phyloP scores from a whole-genome alignment of 306 rosid species.

The Quercus suber region DNA sequence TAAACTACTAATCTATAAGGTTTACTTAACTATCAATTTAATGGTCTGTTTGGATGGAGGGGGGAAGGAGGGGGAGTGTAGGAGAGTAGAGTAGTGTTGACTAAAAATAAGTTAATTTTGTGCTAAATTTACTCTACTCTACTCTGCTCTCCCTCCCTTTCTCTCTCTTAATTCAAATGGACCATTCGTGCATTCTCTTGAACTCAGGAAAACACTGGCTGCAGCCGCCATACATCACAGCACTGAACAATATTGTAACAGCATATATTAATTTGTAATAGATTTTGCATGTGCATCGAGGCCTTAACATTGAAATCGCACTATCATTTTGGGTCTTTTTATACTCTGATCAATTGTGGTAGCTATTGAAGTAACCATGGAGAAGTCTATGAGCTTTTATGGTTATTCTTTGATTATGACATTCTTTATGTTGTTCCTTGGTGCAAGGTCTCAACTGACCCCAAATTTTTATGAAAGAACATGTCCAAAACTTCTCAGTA shows the following conservation, averaged over 20 bases:
- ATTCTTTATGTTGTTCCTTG: slow-evolving; percentile 36
- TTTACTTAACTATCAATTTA: no score
- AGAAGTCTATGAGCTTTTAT: slow-evolving; percentile 12
- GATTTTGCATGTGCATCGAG: not conserved
- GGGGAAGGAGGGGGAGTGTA: no score
- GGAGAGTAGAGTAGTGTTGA: no score
- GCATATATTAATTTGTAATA: not conserved
- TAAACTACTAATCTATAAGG: not conserved
- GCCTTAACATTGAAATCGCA: not conserved
- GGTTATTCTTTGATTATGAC: slow-evolving; percentile 25
- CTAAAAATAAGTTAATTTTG: no score
- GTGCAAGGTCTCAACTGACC: slow-evolving; percentile 50
- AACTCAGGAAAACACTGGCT: no score
- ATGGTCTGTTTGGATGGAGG: no score
- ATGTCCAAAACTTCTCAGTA: slow-evolving; percentile 54
- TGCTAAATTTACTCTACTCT: no score
- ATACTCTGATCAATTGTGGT: not conserved
- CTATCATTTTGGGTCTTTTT: not conserved
- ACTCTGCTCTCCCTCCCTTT: no score
- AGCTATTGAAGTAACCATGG: slow-evolving; percentile 18
- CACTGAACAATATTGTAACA: not conserved
- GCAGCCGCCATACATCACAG: not conserved
- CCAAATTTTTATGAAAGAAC: slow-evolving; percentile 56
- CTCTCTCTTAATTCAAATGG: no score
- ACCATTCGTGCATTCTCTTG: no score